Evolutionary conservation across 2,329 filamentous ascomycete genomes (phyloP), one percentile per base, ranked within the genome.

Genomic region (Penicillium sp.): DNA sequence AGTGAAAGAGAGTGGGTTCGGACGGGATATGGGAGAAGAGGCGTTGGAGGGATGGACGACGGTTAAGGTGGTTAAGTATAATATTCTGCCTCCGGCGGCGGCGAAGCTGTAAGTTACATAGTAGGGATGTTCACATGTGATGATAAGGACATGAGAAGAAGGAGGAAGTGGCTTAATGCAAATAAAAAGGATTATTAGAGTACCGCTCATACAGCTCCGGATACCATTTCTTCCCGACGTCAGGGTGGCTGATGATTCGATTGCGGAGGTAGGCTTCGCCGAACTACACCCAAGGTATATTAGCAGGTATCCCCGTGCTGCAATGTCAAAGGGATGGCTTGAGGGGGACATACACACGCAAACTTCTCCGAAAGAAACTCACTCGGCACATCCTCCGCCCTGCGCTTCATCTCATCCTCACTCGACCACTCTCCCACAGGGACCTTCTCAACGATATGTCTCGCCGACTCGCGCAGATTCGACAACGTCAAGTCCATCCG

Each of bases 401-500:
- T n/a, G n/a, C 61, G 52, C 34, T 66, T 67, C 49, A 64, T 65
- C 12, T 55, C 53, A 34, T 64, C 59, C 17, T 67, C 62, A n/a
- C n/a, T n/a, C n/a, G n/a, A n/a, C n/a, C n/a, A n/a, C n/a, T n/a
- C n/a, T n/a, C n/a, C n/a, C n/a, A n/a, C n/a, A n/a, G 0, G 62
- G 45, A 0, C 77, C 74, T 43, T n/a, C n/a, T n/a, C n/a, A n/a
- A n/a, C n/a, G n/a, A n/a, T n/a, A n/a, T n/a, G n/a, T n/a, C n/a
- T n/a, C n/a, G n/a, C n/a, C n/a, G n/a, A n/a, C n/a, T n/a, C n/a
- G n/a, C n/a, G n/a, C n/a, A n/a, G n/a, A n/a, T n/a, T n/a, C n/a
- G n/a, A n/a, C n/a, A 79, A 73, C 59, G 63, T 80, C 68, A 66
- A 74, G 71, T 66, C 63, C 47, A 68, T 49, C 8, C 74, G 73